These are phyloP conservation scores for Chenopodium suecicum DNA, from an alignment of 148 eudicot genomes.

Conservation along the genomic window DNA sequence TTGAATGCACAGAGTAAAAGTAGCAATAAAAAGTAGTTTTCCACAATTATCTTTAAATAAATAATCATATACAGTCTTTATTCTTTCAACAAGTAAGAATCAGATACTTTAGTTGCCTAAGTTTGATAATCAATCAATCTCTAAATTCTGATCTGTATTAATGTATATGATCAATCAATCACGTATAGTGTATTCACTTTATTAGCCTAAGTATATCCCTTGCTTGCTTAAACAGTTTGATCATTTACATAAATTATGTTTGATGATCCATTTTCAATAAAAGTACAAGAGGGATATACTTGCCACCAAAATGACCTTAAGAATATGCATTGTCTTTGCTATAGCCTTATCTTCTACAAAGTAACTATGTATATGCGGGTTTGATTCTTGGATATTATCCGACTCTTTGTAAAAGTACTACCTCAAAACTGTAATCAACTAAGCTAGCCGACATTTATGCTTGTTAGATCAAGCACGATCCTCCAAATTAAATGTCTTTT, in stretches of 20 bases:
- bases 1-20: too few species aligned
- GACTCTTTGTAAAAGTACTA: background rate
- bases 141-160: background rate
- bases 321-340: background rate
- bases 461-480: background rate
- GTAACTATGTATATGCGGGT: too few species aligned
- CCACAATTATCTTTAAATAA: background rate
- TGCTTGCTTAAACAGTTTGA: background rate
- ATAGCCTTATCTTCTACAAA: too few species aligned
- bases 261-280: background rate
- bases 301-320: background rate
- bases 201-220: conserved; percentile 2
- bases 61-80: background rate
- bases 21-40: background rate
- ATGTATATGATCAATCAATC: background rate
- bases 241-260: background rate
- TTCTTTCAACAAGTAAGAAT: background rate
- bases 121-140: background rate
- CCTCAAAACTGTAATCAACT: too few species aligned
- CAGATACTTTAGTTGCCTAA: background rate
- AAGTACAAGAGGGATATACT: conserved; percentile 1
- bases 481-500: background rate
- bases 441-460: background rate
- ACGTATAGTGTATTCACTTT: background rate
- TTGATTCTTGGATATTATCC: background rate